A percentile compares a stretch with the other conserved stretches of the same genome.
Evolutionary conservation across 148 eudicot species (phyloP).

Genomic region (Amaranthus palmeri): DNA sequence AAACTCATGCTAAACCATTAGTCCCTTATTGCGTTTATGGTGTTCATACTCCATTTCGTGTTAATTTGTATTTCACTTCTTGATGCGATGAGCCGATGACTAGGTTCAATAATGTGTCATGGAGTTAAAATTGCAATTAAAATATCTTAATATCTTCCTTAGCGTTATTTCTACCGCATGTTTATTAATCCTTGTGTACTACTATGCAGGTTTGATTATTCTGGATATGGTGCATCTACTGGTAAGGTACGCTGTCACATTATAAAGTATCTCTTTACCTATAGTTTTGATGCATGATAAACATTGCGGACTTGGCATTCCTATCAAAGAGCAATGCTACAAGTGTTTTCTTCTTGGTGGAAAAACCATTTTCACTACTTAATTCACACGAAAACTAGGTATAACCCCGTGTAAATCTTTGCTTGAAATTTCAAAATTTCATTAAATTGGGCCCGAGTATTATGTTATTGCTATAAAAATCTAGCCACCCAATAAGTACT

Average conservation of each 20-base stretch:
- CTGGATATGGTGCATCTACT: slow-evolving; percentile 96
- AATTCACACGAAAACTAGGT: too few relatives aligned
- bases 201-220: slow-evolving; percentile 84
- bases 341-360: not conserved
- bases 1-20: too few relatives aligned
- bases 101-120: too few relatives aligned
- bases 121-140: too few relatives aligned
- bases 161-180: not conserved
- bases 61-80: too few relatives aligned
- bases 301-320: not conserved
- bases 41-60: too few relatives aligned
- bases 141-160: too few relatives aligned
- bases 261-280: not conserved
- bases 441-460: not conserved
- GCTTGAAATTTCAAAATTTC: too few relatives aligned
- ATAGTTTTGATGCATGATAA: not conserved
- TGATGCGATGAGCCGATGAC: too few relatives aligned
- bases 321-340: not conserved
- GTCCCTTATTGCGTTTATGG: too few relatives aligned
- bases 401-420: too few relatives aligned
- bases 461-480: not conserved
- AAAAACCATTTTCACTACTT: not conserved
- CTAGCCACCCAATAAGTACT: too few relatives aligned
- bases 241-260: slow-evolving; percentile 62
- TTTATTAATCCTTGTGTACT: slow-evolving; percentile 10